A percentile compares a stretch with the other conserved stretches of the same genome.
These are phyloP conservation scores for Myxozyma neotropica DNA, from an alignment of 805 yeast genomes.

Conservation along the genomic window DNA sequence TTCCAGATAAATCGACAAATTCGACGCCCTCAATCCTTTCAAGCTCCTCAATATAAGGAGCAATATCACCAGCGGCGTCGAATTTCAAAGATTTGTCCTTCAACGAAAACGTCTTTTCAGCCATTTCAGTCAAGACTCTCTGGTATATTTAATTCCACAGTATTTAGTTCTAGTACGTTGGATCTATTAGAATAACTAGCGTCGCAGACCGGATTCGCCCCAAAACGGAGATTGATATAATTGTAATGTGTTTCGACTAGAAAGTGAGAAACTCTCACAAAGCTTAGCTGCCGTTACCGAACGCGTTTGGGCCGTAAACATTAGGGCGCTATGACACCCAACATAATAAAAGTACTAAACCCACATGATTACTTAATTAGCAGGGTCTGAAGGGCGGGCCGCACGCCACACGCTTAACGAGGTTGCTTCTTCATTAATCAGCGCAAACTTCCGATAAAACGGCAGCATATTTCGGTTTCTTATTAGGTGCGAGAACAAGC, in stretches of 20 bases:
- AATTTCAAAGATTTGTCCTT: conserved; percentile 51
- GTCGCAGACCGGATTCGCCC: too few relatives aligned
- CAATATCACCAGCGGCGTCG: conserved; percentile 70
- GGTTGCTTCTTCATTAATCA: not conserved
- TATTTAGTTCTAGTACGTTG: too few relatives aligned
- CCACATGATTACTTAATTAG: not conserved
- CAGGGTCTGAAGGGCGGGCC: too few relatives aligned
- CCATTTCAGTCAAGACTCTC: too few relatives aligned
- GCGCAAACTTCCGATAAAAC: not conserved
- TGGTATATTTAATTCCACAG: too few relatives aligned
- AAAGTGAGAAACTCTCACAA: not conserved
- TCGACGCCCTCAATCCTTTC: conserved; percentile 43
- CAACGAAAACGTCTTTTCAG: conserved; percentile 18
- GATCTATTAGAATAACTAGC: too few relatives aligned
- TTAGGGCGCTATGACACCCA: not conserved
- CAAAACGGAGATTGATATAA: too few relatives aligned
- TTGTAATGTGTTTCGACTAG: not conserved
- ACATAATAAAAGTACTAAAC: not conserved
- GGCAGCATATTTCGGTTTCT: not conserved
- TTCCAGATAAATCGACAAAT: conserved; percentile 83
- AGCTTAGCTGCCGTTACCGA: not conserved
- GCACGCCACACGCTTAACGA: too few relatives aligned
- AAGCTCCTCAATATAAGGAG: conserved; percentile 66
- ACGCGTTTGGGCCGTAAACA: not conserved
- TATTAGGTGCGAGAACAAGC: too few relatives aligned